Percentiles rank a stretch among this genome's conserved stretches.
These are phyloP conservation scores for Capsella rubella DNA, from an alignment of 441 rosid genomes.

Conservation along the genomic window DNA sequence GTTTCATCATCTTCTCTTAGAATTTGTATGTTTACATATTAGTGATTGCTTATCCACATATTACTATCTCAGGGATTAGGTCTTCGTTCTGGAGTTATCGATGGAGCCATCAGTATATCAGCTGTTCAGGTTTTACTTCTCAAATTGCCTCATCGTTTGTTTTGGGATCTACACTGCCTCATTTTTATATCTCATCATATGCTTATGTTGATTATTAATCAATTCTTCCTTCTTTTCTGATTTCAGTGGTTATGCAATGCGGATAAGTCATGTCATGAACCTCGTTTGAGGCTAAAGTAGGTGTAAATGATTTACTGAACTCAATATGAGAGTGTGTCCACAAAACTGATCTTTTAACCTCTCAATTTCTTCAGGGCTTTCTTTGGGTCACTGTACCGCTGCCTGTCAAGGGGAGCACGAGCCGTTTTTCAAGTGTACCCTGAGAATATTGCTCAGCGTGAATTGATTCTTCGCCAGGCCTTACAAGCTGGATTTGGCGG, in stretches of 20 bases:
- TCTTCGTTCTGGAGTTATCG: conserved; percentile 80
- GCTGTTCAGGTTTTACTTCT: conserved; percentile 77
- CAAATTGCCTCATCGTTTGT: background rate
- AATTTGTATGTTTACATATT: background rate
- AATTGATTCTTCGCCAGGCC: conserved; percentile 80
- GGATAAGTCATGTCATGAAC: conserved; percentile 94
- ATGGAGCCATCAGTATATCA: conserved; percentile 94
- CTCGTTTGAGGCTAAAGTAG: conserved; percentile 85
- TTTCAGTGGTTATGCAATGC: conserved; percentile 97
- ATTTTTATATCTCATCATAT: background rate
- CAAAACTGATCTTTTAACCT: conserved; percentile 15
- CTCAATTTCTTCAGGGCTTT: conserved; percentile 65
- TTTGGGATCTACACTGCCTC: background rate
- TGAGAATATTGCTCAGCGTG: conserved; percentile 82
- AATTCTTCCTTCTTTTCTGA: background rate
- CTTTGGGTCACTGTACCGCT: conserved; percentile 84
- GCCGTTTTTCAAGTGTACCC: conserved; percentile 94
- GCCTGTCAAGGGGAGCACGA: conserved; percentile 91
- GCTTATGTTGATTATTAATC: background rate
- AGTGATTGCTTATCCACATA: background rate
- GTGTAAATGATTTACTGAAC: conserved; percentile 31
- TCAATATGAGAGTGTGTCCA: background rate
- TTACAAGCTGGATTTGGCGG: conserved; percentile 96
- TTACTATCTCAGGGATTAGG: conserved; percentile 74
- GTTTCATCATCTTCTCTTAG: background rate